Percentiles rank a stretch among this genome's conserved stretches.
Conservation (phyloP, 2,329 filamentous ascomycete genomes). For the Whalleya microplaca region DNA sequence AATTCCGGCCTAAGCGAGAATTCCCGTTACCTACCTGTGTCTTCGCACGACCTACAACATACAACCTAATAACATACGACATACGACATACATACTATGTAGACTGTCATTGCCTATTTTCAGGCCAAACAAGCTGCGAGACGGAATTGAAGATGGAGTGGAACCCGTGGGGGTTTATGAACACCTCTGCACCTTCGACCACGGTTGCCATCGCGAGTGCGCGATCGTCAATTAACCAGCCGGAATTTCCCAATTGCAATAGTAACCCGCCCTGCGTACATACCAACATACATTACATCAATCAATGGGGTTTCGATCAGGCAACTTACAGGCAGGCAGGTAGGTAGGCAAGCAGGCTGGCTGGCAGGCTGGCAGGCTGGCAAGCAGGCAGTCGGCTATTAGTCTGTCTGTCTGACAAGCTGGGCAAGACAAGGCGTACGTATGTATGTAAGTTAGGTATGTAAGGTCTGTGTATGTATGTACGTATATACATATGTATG, state of each 20-base stretch:
- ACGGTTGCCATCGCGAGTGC: constrained; percentile 29
- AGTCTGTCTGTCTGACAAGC: too few species aligned
- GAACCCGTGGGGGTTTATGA: constrained; percentile 32
- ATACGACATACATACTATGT: constrained; percentile 11
- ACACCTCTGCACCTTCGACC: constrained; percentile 27
- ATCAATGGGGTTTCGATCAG: constrained; percentile 11
- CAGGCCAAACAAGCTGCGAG: constrained; percentile 15
- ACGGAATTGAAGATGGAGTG: constrained; percentile 26
- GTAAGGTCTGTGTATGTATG: background rate
- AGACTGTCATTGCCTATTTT: background rate
- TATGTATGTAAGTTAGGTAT: constrained; percentile 1
- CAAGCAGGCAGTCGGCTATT: too few species aligned
- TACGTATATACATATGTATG: constrained; percentile 15
- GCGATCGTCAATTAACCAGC: constrained; percentile 24
- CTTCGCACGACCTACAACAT: background rate
- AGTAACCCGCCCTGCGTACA: constrained; percentile 8
- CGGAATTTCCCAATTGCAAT: constrained; percentile 19
- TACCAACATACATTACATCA: background rate
- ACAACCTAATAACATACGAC: too few species aligned
- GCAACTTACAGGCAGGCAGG: constrained; percentile 10
- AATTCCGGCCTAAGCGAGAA: background rate
- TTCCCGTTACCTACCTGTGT: background rate
- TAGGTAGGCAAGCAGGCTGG: constrained; percentile 9
- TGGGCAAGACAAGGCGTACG: constrained; percentile 21
- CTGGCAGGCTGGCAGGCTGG: constrained; percentile 11